Base-by-base conservation (phyloP, 2,329 filamentous ascomycete species). In the Verticillium alfalfae region DNA sequence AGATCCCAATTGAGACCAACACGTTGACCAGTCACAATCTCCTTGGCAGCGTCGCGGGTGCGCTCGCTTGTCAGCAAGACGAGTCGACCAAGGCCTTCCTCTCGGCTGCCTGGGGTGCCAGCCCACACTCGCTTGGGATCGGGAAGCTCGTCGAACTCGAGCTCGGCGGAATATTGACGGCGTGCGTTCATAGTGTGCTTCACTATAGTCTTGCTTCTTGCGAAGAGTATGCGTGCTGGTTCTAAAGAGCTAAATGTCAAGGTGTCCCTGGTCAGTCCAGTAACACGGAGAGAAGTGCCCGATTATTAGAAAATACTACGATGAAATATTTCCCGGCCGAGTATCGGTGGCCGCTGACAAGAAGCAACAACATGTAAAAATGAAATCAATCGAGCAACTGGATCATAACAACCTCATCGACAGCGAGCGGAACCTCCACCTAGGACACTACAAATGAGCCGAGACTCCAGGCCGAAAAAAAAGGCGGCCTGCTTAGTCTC, bases 1-100 rank as follows among this genome's bases (percentile, higher is more conserved):
- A 86, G 69, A 26, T 83, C 79, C 84, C 84, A 86, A 34, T 78
- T 78, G 41, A 86, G 74, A 12, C 79, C 79, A 34, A 85, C 77
- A 38, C 82, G 76, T 22, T 74, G 73, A 10, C 84, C 84, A 0
- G 78, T 81, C 45, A 73, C 75, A 66, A 86, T 85, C 66, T 83
- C 79, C 6, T 75, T 72, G 2, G 84, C 83, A 0, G 81, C 76
- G 26, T 75, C 73, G 5, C 78, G 76, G 2, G 85, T 80, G 1
- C 80, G 71, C 2, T 83, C 75, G 1, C 81, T 78, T 0, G 83
- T 86, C 26, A 87, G 75, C 2, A 82, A 75, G 1, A 73, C 76
- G 6, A 80, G 73, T 62, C 82, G 78, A 22, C 83, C 83, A 1
- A 84, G 70, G 5, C 83, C 83, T 70, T 86, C 83, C 59, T 83